Base-by-base conservation (phyloP, 371 early-diverging fungal genomes). In the Dichotomocladium elegans region DNA sequence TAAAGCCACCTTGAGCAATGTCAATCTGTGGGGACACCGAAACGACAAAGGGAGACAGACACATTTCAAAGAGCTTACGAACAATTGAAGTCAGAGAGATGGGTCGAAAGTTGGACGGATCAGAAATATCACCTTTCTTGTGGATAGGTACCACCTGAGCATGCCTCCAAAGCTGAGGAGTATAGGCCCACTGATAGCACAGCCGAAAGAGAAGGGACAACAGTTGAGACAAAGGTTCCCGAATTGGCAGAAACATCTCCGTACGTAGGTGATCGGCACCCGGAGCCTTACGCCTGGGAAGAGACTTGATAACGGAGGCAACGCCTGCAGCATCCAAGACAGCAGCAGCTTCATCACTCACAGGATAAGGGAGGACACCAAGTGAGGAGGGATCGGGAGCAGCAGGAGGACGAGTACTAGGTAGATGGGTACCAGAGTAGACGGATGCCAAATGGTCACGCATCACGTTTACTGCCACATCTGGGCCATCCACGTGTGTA, bases 1-100 rank as follows among this genome's bases (percentile, higher is more conserved):
- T 58, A 28, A 72, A 72, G 5, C 68, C 65, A 41, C 63, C 68
- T 53, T 72, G 66, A 1, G 59, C 65, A 0, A 56, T 19, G 27
- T 71, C 49, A 2, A 58, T 14, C 4, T 44, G 17, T 0, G 52
- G 52, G 17, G 51, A 50, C 3, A 15, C 27, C 10, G 15, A 6
- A 12, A 3, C 19, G 2, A 52, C 34, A 2, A 25, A 2, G 12
- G 47, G 41, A 2, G 42, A 7, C 1, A 61, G 33, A 25, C 47
- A 51, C 11, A 33, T 21, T 47, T 61, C 53, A 15, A 61, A 8
- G 1, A 51, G 2, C 41, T 60, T 60, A 2, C 61, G 35, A 14
- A 37, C 11, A 37, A 37, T 37, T 5, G 48, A 43, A 2, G 62
- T 57, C 6, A 63, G 37, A 26, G 51, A 50, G 12, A 63, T 58